These are phyloP conservation scores for Tulasnella sp. DNA, from an alignment of 768 basidiomycete genomes.

Conservation along the genomic window DNA sequence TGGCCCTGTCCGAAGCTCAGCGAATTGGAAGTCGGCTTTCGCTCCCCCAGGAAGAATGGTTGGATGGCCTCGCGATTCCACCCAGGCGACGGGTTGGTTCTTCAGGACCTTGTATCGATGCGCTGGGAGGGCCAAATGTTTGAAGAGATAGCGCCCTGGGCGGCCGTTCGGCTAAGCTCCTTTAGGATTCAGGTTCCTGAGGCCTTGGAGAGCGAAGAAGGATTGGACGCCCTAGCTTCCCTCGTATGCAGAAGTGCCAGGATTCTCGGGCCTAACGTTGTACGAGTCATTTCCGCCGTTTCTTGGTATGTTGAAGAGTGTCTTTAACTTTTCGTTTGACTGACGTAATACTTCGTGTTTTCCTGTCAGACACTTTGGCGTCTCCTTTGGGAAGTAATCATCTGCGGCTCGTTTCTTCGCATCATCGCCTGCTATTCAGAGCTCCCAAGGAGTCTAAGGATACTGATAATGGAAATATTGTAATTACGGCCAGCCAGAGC, in stretches of 20 bases:
- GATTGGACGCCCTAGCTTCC: background rate
- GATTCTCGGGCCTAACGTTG: background rate
- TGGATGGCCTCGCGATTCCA: background rate
- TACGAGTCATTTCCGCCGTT: background rate
- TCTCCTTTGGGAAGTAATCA: too few relatives aligned
- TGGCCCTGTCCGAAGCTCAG: background rate
- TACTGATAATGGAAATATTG: too few relatives aligned
- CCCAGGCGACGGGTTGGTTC: background rate
- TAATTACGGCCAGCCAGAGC: too few relatives aligned
- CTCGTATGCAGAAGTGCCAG: background rate
- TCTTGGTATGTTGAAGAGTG: background rate
- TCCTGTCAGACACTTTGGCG: too few relatives aligned
- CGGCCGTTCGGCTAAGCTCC: background rate
- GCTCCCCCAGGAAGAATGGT: background rate
- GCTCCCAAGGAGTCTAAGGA: too few relatives aligned
- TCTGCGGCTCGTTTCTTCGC: too few relatives aligned
- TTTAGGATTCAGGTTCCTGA: background rate
- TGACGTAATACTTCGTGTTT: too few relatives aligned
- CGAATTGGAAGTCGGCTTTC: background rate
- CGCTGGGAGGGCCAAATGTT: background rate
- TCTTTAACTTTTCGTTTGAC: too few relatives aligned
- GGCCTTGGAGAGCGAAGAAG: background rate
- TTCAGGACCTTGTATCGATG: background rate
- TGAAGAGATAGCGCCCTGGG: background rate
- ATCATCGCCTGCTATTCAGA: too few relatives aligned